Evolutionary conservation across 257 asterid species (phyloP).

Genomic region (Gardenia jasminoides): DNA sequence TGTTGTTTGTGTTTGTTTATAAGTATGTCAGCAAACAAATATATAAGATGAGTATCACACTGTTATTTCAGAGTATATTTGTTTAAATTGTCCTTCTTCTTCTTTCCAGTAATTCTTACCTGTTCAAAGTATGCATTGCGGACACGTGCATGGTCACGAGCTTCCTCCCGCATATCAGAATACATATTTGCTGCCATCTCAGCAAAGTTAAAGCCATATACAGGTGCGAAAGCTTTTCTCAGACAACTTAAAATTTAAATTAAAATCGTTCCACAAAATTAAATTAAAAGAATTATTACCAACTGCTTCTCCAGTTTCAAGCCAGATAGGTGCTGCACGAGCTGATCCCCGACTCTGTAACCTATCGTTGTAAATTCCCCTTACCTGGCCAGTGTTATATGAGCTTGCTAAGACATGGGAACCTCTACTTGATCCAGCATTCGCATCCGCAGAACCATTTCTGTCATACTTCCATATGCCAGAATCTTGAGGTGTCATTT

Average conservation of each 20-base stretch:
- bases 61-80: background rate
- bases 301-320: conserved; percentile 71
- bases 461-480: conserved; percentile 71
- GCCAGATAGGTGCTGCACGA: conserved; percentile 68
- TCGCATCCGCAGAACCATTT: conserved; percentile 51
- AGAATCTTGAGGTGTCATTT: conserved; percentile 75
- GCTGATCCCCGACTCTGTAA: conserved; percentile 59
- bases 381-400: conserved; percentile 52
- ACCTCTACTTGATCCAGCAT: conserved; percentile 81
- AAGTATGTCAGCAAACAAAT: background rate
- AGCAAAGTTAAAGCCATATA: conserved; percentile 49
- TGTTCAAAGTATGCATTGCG: conserved; percentile 96
- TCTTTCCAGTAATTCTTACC: conserved; percentile 43
- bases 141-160: conserved; percentile 95
- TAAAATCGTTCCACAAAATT: conserved; percentile 25
- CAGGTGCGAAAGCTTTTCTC: conserved; percentile 23
- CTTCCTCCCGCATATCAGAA: conserved; percentile 95
- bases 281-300: conserved; percentile 58
- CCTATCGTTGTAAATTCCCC: conserved; percentile 49
- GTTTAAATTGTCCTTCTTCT: background rate
- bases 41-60: background rate
- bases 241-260: conserved; percentile 23
- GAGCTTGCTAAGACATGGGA: conserved; percentile 60
- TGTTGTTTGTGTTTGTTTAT: background rate
- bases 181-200: conserved; percentile 86